Evolutionary conservation across 495 filamentous ascomycete species (phyloP), one percentile per base, ranked within the genome.

Genomic region (Penicillium antarcticum): DNA sequence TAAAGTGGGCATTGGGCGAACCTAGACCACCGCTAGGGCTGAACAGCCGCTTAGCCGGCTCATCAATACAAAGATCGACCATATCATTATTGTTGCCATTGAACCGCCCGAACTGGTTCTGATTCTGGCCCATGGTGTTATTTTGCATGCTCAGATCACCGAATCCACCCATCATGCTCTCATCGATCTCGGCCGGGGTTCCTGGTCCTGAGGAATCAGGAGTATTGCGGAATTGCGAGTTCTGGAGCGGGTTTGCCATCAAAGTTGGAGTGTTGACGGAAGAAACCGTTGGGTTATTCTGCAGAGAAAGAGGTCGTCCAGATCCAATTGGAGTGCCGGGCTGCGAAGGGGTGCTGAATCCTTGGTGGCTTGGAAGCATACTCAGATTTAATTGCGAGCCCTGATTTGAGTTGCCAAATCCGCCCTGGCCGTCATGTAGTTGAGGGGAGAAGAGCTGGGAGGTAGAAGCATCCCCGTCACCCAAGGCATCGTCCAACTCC

Each of bases 271-370:
- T 96, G 61, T 97, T 97, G 45, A 96, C 92, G 32, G 92, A 96
- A 10, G 94, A 96, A n/a, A 97, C 89, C 0, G 91, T 97, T 19
- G 94, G 94, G 61, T 97, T 97, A 63, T 95, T 89, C 63, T 92
- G 88, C 66, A 95, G 85, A 19, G 75, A 72, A 54, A 81, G 58
- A 48, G 80, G 64, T 57, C 88, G 85, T 50, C 76, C 79, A 19
- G 82, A 79, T 24, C 86, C 79, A 13, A 89, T 84, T 1, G 94
- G 94, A 10, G 94, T 97, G 14, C 87, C 81, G 3, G 95, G 94
- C 59, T 88, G 87, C 5, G 92, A 94, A 8, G 83, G 60, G 12
- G 57, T 84, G 46, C 87, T 87, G 54, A 97, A 83, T 11, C 87
- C 89, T 67, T 92, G 89, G 56, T 89, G 88, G 48, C 69, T 65